Percentiles rank a stretch among this genome's conserved stretches.
phyloP scores from a whole-genome alignment of 176 grass and related monocot species.

The Oryza longistaminata region DNA sequence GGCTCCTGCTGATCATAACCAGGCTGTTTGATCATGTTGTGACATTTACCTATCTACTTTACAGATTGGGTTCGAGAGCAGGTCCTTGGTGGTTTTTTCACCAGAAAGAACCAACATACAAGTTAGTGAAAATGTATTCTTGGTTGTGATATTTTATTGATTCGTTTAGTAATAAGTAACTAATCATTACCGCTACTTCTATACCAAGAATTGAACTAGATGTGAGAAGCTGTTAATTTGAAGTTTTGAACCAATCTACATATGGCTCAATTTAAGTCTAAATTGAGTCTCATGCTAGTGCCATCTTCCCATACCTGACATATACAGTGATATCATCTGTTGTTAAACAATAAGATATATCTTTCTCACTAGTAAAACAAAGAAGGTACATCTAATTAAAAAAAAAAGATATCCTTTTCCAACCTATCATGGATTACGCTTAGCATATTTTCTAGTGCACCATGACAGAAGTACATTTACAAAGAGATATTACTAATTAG shows the following conservation, averaged over 20 bases:
- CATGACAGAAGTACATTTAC: background rate
- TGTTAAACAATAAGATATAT: background rate
- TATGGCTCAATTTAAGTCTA: background rate
- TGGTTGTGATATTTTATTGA: background rate
- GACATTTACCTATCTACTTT: slow-evolving; percentile 19
- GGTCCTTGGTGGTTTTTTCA: slow-evolving; percentile 85
- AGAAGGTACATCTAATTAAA: background rate
- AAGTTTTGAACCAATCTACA: background rate
- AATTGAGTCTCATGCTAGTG: background rate
- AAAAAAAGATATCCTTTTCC: background rate
- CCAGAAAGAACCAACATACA: slow-evolving; percentile 42
- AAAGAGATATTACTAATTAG: background rate
- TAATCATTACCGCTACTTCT: background rate
- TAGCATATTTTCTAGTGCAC: background rate
- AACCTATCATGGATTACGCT: background rate
- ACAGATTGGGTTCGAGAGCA: slow-evolving; percentile 63
- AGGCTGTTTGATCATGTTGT: background rate
- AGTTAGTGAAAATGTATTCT: slow-evolving; percentile 38
- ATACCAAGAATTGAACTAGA: background rate
- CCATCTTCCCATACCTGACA: background rate
- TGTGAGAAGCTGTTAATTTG: background rate
- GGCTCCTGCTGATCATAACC: background rate
- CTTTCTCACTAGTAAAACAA: background rate
- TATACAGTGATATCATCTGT: background rate
- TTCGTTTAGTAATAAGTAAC: slow-evolving; percentile 16